These are phyloP conservation scores for Lipomyces starkeyi DNA, from an alignment of 805 yeast species.

Conservation along the genomic window DNA sequence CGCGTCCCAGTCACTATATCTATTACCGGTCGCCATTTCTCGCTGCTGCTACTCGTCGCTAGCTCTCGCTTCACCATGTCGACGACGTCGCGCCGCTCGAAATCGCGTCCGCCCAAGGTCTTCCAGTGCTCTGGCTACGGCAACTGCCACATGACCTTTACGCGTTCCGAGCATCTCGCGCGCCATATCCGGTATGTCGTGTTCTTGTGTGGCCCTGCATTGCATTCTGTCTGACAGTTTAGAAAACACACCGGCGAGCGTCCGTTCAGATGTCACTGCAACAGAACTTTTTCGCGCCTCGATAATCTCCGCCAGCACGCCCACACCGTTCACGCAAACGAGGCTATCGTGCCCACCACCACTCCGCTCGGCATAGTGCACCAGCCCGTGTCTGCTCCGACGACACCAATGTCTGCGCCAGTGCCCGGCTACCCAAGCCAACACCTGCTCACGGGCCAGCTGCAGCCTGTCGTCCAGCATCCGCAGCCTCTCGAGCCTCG, in stretches of 20 bases:
- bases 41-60: not conserved
- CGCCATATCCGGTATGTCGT: conserved; percentile 70
- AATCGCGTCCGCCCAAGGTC: conserved; percentile 52
- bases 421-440: conserved; percentile 5
- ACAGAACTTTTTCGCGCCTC: conserved; percentile 76
- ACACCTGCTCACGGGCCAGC: conserved; percentile 8
- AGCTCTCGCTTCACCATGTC: not conserved
- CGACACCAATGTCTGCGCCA: conserved; percentile 9
- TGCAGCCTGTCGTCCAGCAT: conserved; percentile 10
- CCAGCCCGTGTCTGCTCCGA: conserved; percentile 13
- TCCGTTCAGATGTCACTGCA: conserved; percentile 84
- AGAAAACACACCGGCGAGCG: conserved; percentile 90
- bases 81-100: conserved; percentile 32
- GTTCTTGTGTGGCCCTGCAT: not conserved
- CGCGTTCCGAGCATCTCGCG: conserved; percentile 90
- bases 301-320: conserved; percentile 92
- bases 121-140: conserved; percentile 88
- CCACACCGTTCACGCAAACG: conserved; percentile 77
- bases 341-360: conserved; percentile 38
- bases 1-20: not conserved
- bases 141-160: conserved; percentile 85
- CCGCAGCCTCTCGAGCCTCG: conserved; percentile 8
- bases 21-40: not conserved
- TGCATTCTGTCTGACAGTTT: not conserved
- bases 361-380: conserved; percentile 7